Percentiles rank a stretch among this genome's conserved stretches.
phyloP scores from a whole-genome alignment of 345 rosid genomes.

The Eucalyptus viminalis region DNA sequence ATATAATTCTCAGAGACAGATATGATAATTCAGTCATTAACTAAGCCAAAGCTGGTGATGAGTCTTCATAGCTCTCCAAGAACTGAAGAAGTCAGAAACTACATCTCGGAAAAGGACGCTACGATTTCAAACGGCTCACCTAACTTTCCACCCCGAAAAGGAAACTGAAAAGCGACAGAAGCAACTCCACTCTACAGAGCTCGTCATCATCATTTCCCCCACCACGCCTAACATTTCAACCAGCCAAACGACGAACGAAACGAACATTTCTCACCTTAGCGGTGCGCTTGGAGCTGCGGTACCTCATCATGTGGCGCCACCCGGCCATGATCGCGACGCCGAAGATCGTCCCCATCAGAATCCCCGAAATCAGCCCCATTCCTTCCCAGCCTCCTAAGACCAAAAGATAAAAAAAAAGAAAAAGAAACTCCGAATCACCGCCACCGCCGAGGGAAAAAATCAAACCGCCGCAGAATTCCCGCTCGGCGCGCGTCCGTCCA shows the following conservation, averaged over 20 bases:
- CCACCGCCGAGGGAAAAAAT: neutral
- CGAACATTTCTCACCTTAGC: conserved; percentile 38
- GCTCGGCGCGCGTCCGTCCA: neutral
- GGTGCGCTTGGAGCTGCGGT: conserved; percentile 70
- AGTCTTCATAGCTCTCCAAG: neutral
- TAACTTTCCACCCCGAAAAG: neutral
- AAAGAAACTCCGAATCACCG: too few species aligned
- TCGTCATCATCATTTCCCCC: neutral
- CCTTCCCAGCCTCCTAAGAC: neutral
- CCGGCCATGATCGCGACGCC: conserved; percentile 93
- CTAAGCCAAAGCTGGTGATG: neutral
- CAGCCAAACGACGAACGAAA: neutral
- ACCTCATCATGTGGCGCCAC: conserved; percentile 89
- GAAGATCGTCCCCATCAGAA: conserved; percentile 64
- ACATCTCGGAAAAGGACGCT: neutral
- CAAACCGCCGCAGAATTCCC: neutral
- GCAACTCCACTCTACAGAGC: neutral
- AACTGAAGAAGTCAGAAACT: neutral
- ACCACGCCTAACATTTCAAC: neutral
- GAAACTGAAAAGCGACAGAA: neutral
- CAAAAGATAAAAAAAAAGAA: rapidly evolving
- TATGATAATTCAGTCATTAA: neutral
- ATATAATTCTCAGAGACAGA: neutral
- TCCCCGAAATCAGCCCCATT: conserved; percentile 93
- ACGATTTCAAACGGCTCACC: neutral